A percentile compares a stretch with the other conserved stretches of the same genome.
These are phyloP conservation scores for button mushroom (Agaricus bisporus) DNA, from an alignment of 768 basidiomycete genomes.

Conservation along the genomic window DNA sequence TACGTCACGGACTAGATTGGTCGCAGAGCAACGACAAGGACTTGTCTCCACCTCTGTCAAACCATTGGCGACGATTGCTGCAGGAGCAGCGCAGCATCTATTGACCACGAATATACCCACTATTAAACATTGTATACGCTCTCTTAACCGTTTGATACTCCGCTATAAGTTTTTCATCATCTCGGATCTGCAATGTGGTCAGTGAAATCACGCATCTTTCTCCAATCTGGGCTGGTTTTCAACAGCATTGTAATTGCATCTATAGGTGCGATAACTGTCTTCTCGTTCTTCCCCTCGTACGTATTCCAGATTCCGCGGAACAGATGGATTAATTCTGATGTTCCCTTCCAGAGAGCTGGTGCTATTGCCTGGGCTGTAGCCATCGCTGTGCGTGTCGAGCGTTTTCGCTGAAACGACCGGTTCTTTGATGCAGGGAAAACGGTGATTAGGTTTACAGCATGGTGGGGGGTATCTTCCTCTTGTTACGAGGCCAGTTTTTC, in stretches of 20 bases:
- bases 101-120: slow-evolving; percentile 6
- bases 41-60: slow-evolving; percentile 2
- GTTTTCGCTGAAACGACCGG: slow-evolving; percentile 7
- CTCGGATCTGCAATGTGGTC: slow-evolving; percentile 22
- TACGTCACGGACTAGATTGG: slow-evolving; percentile 3
- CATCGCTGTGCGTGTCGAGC: slow-evolving; percentile 44
- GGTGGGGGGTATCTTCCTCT: slow-evolving; percentile 57
- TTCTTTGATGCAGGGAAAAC: slow-evolving; percentile 8
- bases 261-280: slow-evolving; percentile 77
- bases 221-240: slow-evolving; percentile 6
- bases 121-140: not conserved
- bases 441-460: slow-evolving; percentile 53
- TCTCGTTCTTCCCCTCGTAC: slow-evolving; percentile 65
- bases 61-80: slow-evolving; percentile 7
- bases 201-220: slow-evolving; percentile 9
- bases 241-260: slow-evolving; percentile 6
- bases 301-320: slow-evolving; percentile 18
- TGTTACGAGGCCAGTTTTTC: slow-evolving; percentile 54
- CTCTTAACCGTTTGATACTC: slow-evolving; percentile 8
- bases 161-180: slow-evolving; percentile 17
- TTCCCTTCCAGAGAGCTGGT: slow-evolving; percentile 48
- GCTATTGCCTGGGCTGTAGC: slow-evolving; percentile 65
- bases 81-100: slow-evolving; percentile 1
- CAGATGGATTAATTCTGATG: slow-evolving; percentile 20
- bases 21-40: not conserved